phyloP scores from a whole-genome alignment of 352 stramenopile species.

The Globisporangium ultimum region DNA sequence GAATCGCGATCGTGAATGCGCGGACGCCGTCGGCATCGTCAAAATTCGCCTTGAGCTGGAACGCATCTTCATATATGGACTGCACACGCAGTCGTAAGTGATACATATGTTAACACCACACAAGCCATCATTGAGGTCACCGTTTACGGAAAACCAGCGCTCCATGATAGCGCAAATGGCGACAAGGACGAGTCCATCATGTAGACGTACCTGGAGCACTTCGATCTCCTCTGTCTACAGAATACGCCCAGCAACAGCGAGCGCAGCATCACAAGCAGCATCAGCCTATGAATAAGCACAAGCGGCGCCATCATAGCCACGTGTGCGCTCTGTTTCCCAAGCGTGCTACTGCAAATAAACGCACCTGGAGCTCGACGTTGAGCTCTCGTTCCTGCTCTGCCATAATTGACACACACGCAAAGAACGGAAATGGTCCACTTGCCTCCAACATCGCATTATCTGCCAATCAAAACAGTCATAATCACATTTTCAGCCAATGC shows the following conservation, averaged over 20 bases:
- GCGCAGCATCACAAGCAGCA: neutral
- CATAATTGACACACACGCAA: conserved; percentile 19
- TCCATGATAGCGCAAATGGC: too few species aligned
- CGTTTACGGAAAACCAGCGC: too few species aligned
- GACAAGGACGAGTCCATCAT: neutral
- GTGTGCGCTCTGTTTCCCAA: too few species aligned
- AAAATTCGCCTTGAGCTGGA: conserved; percentile 50
- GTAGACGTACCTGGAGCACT: conserved; percentile 55
- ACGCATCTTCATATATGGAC: conserved; percentile 76
- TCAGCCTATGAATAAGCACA: neutral
- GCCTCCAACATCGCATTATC: conserved; percentile 13
- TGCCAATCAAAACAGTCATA: conserved; percentile 21
- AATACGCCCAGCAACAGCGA: neutral
- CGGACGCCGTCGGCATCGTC: conserved; percentile 35
- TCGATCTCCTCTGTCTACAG: conserved; percentile 71
- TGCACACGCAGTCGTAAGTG: conserved; percentile 12
- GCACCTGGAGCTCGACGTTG: conserved; percentile 60
- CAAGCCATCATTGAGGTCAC: too few species aligned
- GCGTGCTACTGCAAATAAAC: neutral
- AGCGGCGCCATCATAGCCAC: too few species aligned
- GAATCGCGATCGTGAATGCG: conserved; percentile 60
- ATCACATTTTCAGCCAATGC: conserved; percentile 16
- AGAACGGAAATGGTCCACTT: conserved; percentile 1
- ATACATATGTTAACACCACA: neutral
- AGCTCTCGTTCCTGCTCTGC: conserved; percentile 19